These are phyloP conservation scores for Trichothecium roseum DNA, from an alignment of 2,329 filamentous ascomycete genomes.

Conservation along the genomic window DNA sequence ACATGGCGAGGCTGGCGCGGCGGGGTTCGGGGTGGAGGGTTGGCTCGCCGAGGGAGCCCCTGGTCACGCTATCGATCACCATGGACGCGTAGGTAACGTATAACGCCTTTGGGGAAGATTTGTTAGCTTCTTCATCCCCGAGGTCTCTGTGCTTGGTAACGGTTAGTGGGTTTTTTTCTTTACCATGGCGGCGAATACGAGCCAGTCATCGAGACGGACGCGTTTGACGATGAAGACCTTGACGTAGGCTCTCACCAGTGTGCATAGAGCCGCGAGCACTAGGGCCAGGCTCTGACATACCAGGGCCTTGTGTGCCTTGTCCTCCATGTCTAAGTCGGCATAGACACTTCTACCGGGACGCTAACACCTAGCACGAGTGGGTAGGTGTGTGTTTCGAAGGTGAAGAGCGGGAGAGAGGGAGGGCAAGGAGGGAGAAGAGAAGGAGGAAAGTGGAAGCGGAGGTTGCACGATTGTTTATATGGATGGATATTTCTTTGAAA, in stretches of 20 bases:
- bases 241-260: constrained; percentile 32
- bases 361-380: no score
- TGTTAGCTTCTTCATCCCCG: neutral
- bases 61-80: constrained; percentile 20
- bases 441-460: no score
- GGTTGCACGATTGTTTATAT: no score
- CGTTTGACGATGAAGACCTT: constrained; percentile 30
- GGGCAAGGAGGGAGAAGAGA: no score
- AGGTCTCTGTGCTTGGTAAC: no score
- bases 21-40: constrained; percentile 11
- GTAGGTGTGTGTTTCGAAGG: no score
- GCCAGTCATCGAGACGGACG: constrained; percentile 33
- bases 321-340: no score
- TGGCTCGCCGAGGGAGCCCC: constrained; percentile 16
- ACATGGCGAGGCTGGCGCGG: constrained; percentile 17
- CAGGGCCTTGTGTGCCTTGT: no score
- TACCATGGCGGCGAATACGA: constrained; percentile 37
- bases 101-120: constrained; percentile 14
- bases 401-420: no score
- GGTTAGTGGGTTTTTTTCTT: constrained; percentile 9
- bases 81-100: constrained; percentile 22
- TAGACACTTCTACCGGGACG: no score
- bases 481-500: no score
- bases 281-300: constrained; percentile 17
- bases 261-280: constrained; percentile 22